phyloP scores from a whole-genome alignment of 805 yeast genomes.

The Kazachstania viticola region DNA sequence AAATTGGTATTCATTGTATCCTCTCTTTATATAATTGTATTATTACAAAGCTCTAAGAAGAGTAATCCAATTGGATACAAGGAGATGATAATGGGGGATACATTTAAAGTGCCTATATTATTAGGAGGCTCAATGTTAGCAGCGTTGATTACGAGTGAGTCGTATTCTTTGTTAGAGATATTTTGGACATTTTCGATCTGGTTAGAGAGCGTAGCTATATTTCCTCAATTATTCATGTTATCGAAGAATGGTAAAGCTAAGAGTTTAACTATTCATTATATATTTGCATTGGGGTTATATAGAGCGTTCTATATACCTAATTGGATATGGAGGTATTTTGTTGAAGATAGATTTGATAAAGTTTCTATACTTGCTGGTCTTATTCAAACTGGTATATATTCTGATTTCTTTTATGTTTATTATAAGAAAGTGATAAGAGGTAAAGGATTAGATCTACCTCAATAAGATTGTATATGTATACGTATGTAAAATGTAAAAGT shows the following conservation, averaged over 20 bases:
- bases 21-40: conserved; percentile 60
- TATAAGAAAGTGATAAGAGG: conserved; percentile 74
- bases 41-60: conserved; percentile 38
- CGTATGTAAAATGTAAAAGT: background rate
- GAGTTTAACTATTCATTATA: conserved; percentile 80
- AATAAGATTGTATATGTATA: background rate
- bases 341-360: conserved; percentile 50
- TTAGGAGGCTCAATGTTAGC: conserved; percentile 48
- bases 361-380: conserved; percentile 71
- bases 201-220: conserved; percentile 84
- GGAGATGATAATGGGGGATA: conserved; percentile 52
- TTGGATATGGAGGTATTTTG: conserved; percentile 79
- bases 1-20: conserved; percentile 71
- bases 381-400: conserved; percentile 75
- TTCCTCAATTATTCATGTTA: conserved; percentile 86
- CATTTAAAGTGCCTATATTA: conserved; percentile 65
- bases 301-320: conserved; percentile 85
- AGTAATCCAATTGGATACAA: conserved; percentile 42
- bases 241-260: conserved; percentile 85
- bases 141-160: conserved; percentile 54
- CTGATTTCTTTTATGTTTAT: conserved; percentile 92
- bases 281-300: conserved; percentile 85
- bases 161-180: conserved; percentile 50
- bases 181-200: conserved; percentile 85
- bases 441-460: conserved; percentile 61